phyloP scores from a whole-genome alignment of 192 early-diverging fungal species.

The Coemansia sp. region DNA sequence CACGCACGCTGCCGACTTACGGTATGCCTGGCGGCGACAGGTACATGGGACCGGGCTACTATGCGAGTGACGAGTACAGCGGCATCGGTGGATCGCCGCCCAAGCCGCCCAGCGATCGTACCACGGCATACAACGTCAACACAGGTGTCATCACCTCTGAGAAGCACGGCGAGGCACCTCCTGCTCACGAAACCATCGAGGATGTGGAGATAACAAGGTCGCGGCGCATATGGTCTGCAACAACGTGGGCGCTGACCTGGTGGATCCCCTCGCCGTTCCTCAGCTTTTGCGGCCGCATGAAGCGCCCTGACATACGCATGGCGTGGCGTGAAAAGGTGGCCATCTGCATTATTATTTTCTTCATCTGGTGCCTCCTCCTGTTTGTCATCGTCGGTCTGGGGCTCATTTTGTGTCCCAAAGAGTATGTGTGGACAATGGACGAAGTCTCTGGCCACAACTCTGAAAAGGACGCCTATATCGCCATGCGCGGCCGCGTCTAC shows the following conservation, averaged over 20 bases:
- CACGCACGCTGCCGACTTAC: constrained; percentile 24
- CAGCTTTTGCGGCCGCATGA: constrained; percentile 60
- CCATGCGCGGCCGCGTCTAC: constrained; percentile 77
- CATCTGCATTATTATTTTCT: constrained; percentile 80
- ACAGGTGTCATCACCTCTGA: constrained; percentile 6
- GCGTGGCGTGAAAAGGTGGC: constrained; percentile 96
- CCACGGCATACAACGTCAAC: constrained; percentile 16
- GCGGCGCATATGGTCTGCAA: constrained; percentile 30
- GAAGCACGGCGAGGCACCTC: constrained; percentile 4
- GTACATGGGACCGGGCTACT: not conserved
- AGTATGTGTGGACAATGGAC: constrained; percentile 66
- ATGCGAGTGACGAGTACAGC: constrained; percentile 2
- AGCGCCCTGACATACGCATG: constrained; percentile 88
- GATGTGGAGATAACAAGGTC: constrained; percentile 29
- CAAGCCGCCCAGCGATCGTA: constrained; percentile 27
- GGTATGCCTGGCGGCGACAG: constrained; percentile 1
- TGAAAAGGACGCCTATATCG: constrained; percentile 54
- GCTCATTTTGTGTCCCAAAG: constrained; percentile 65
- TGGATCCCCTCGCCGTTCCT: constrained; percentile 41
- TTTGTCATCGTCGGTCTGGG: constrained; percentile 87
- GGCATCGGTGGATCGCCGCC: constrained; percentile 10
- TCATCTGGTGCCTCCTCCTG: constrained; percentile 73
- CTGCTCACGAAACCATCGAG: constrained; percentile 41
- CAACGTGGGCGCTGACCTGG: constrained; percentile 28
- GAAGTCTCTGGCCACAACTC: constrained; percentile 60